A percentile compares a stretch with the other conserved stretches of the same genome.
These are phyloP conservation scores for Mucor circinelloides DNA, from an alignment of 371 early-diverging fungal genomes.

Conservation along the genomic window DNA sequence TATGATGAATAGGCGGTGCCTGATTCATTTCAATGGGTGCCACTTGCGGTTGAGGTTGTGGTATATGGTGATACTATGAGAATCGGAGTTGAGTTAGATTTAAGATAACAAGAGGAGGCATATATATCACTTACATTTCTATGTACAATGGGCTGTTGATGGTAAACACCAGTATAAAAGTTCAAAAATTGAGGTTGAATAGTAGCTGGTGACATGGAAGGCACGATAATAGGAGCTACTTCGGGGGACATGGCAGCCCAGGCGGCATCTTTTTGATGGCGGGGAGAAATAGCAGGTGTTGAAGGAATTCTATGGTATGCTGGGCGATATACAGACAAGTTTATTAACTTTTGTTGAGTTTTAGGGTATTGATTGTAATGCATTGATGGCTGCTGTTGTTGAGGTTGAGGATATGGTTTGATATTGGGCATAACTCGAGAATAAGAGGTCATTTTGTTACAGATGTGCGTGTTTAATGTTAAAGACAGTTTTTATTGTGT, in stretches of 20 bases:
- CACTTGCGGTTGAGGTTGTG: neutral
- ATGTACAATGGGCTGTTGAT: constrained; percentile 1
- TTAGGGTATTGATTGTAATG: neutral
- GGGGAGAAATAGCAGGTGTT: constrained; percentile 16
- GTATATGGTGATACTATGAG: neutral
- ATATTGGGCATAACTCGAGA: constrained; percentile 30
- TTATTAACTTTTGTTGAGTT: constrained; percentile 10
- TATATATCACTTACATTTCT: neutral
- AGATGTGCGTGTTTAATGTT: neutral
- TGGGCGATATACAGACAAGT: constrained; percentile 29
- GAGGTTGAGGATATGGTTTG: constrained; percentile 31
- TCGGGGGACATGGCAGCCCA: constrained; percentile 18
- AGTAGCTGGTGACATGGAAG: constrained; percentile 27
- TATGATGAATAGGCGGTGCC: constrained; percentile 45
- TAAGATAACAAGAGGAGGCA: neutral
- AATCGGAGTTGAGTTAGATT: neutral
- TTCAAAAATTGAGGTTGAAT: neutral
- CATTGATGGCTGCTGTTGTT: neutral
- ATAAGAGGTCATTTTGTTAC: constrained; percentile 16
- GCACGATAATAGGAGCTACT: constrained; percentile 29
- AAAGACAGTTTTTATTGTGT: constrained; percentile 3
- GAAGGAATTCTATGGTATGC: constrained; percentile 33
- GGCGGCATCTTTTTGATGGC: constrained; percentile 10
- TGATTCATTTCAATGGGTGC: neutral
- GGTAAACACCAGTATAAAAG: constrained; percentile 3